phyloP scores from a whole-genome alignment of 176 grass and related monocot genomes.

The Hyparrhenia diplandra region DNA sequence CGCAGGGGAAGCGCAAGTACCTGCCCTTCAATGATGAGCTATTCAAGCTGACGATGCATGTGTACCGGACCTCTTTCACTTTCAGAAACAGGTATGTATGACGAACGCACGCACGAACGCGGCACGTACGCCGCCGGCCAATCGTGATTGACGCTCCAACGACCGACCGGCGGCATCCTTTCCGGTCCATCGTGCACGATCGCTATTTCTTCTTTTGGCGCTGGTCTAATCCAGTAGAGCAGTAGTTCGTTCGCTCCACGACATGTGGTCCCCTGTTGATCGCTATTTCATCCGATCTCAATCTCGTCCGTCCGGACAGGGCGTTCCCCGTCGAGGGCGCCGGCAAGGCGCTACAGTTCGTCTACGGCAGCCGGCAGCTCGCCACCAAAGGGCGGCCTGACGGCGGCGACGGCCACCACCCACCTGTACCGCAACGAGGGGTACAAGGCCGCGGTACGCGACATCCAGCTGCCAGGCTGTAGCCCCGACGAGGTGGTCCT shows the following conservation, averaged over 20 bases:
- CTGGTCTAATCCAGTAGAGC: no score
- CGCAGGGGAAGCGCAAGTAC: slow-evolving; percentile 86
- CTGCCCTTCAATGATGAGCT: slow-evolving; percentile 78
- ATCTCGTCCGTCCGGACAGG: slow-evolving; percentile 31
- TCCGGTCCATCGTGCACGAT: neutral
- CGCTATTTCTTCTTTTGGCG: neutral
- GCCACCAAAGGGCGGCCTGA: slow-evolving; percentile 64
- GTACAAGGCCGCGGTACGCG: slow-evolving; percentile 45
- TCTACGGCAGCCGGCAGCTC: slow-evolving; percentile 68
- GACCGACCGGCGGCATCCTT: neutral
- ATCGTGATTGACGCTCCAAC: neutral
- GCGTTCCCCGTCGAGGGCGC: slow-evolving; percentile 55
- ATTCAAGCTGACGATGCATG: slow-evolving; percentile 75
- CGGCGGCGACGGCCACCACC: slow-evolving; percentile 67
- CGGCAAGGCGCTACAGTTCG: slow-evolving; percentile 77
- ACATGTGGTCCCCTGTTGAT: neutral
- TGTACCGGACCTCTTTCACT: slow-evolving; percentile 70
- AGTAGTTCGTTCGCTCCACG: neutral
- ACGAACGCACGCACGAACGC: no score
- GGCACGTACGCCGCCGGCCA: neutral
- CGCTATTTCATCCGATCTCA: neutral
- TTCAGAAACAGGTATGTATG: slow-evolving; percentile 66
- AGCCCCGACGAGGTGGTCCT: slow-evolving; percentile 78
- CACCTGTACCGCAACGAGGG: slow-evolving; percentile 55
- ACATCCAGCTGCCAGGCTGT: slow-evolving; percentile 53